A percentile compares a stretch with the other conserved stretches of the same genome.
phyloP scores from a whole-genome alignment of 1,284 basidiomycete species.

The Mycena citricolor region DNA sequence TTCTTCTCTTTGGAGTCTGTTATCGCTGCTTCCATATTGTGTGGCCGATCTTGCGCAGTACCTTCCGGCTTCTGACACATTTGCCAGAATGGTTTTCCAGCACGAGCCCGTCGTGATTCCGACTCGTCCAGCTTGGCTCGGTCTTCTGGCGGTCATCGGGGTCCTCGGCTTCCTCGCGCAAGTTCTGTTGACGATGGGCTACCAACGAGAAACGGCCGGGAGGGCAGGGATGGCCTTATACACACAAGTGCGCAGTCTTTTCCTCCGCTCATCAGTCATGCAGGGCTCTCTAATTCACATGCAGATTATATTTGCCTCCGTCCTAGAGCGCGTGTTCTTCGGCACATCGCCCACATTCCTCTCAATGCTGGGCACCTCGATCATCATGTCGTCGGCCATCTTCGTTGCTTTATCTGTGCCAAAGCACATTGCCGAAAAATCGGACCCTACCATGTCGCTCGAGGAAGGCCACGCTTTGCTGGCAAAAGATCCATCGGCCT shows the following conservation, averaged over 20 bases:
- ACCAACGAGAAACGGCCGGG: constrained; percentile 65
- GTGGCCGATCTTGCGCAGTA: constrained; percentile 31
- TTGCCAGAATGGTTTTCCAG: constrained; percentile 43
- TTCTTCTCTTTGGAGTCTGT: constrained; percentile 68
- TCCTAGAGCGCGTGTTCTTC: constrained; percentile 63
- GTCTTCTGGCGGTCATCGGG: constrained; percentile 47
- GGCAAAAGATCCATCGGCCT: too few species aligned
- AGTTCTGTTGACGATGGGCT: constrained; percentile 59
- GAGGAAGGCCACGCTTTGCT: too few species aligned
- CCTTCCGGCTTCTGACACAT: constrained; percentile 15
- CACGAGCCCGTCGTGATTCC: constrained; percentile 47
- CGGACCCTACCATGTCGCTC: too few species aligned
- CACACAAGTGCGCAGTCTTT: constrained; percentile 42
- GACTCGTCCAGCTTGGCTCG: constrained; percentile 44
- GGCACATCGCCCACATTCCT: constrained; percentile 45
- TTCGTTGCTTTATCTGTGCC: constrained; percentile 58
- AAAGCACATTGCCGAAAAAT: too few species aligned
- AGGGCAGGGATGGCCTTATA: constrained; percentile 64
- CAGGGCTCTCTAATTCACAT: too few species aligned
- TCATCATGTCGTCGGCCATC: constrained; percentile 60
- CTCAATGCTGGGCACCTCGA: constrained; percentile 53
- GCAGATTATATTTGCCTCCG: constrained; percentile 61
- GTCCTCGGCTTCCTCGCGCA: constrained; percentile 59
- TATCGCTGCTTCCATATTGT: constrained; percentile 53
- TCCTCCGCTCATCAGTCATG: constrained; percentile 5